Percentiles rank a stretch among this genome's conserved stretches.
phyloP scores from a whole-genome alignment of 2,329 filamentous ascomycete species.

The Trichoderma sp. region DNA sequence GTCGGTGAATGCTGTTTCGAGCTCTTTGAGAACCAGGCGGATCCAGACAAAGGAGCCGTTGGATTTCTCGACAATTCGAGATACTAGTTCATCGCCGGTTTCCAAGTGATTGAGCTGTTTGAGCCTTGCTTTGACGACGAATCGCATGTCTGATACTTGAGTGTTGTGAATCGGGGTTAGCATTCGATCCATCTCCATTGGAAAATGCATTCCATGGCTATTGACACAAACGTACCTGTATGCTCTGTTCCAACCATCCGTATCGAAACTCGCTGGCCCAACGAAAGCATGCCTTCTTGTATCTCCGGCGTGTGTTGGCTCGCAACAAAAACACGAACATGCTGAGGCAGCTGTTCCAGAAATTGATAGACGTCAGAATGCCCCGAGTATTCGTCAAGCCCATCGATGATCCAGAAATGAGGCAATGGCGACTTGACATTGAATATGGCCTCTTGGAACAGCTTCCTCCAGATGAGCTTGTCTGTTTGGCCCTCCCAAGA shows the following conservation, averaged over 20 bases:
- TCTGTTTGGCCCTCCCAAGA: not conserved
- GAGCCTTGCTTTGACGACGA: not conserved
- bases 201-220: not conserved
- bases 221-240: not conserved
- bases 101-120: not conserved
- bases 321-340: conserved; percentile 11
- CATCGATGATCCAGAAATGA: conserved; percentile 25
- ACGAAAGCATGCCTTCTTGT: conserved; percentile 2
- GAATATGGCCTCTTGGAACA: conserved; percentile 20
- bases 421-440: not conserved
- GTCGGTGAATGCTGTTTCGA: not conserved
- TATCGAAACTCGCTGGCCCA: not conserved
- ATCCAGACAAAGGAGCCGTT: not conserved
- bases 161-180: not conserved
- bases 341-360: not conserved
- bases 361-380: conserved; percentile 1
- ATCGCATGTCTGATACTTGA: not conserved
- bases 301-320: conserved; percentile 11
- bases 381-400: conserved; percentile 8
- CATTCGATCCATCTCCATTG: not conserved
- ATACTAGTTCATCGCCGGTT: not conserved
- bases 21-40: not conserved
- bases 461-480: conserved; percentile 12
- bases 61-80: not conserved
- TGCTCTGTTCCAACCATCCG: not conserved